Evolutionary conservation across 2,329 filamentous ascomycete genomes (phyloP), one percentile per base, ranked within the genome.

Genomic region (Cucurbitaria berberidis): DNA sequence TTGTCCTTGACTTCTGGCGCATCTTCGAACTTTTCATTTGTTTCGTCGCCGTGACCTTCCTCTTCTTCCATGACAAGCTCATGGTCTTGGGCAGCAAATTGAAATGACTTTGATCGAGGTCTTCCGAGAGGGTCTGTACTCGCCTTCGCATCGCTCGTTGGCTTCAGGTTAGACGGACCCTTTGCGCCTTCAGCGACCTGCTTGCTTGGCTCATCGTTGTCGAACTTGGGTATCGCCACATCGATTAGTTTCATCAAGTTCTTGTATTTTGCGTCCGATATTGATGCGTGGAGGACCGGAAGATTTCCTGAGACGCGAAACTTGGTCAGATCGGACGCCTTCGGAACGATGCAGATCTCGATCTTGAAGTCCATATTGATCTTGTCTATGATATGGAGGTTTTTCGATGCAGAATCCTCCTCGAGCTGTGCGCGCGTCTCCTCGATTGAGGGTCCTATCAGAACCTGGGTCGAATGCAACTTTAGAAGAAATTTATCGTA

Each of bases 311-410:
- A 96, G 29, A 99, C 86, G 55, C 91, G 89, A 63, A 97, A 88
- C 67, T 95, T 95, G 13, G 95, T 96, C 43, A 99, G 80, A 59
- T 97, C 96, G 0, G 93, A 89, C 0, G 91, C 91, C 71, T 97
- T 97, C 0, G 95, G 95, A n/a, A 99, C 80, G 63, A 99, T 99
- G 7, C 93, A 99, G 18, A 90, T 89, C 72, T 97, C 93, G n/a
- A 99, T 86, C 10, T 92, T 87, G 72, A 99, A 98, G 73, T 98
- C 91, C 64, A 99, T 90, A 63, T 96, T 99, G 79, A 99, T 99
- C 61, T 91, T 88, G 73, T 99, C 93, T 30, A 99, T 91, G 48
- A 99, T 87, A 71, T 98, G 93, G 61, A 96, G 83, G 58, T 88
- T 87, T 51, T 88, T 88, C 1, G 83, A 81, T 6, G 89, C 84